Base-by-base conservation (phyloP, 176 grass and related monocot genomes). In the Alloteropsis semialata region DNA sequence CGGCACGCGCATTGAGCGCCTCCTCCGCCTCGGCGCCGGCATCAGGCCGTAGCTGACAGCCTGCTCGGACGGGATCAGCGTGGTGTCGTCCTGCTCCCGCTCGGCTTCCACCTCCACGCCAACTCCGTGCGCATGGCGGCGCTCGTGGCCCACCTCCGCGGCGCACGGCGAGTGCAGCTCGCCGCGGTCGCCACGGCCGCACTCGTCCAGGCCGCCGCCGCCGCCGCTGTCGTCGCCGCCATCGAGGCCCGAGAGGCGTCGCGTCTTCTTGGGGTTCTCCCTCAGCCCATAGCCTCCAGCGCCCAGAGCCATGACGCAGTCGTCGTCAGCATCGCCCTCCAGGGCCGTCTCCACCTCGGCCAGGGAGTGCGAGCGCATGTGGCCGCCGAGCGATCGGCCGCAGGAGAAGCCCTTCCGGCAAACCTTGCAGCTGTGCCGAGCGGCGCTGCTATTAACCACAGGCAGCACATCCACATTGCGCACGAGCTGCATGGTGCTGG, bases 261-360 rank as follows among this genome's bases (percentile, higher is more conserved):
- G 89, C 30, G 92, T 94, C 92, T 91, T 94, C 89, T 91, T 94
- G 42, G 92, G 92, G 56, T 94, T 94, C 80, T 91, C 83, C 71
- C 86, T 84, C 37, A 94, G 76, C 8, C 79, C 88, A 29, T 94
- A 94, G 1, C 67, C 88, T 14, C 63, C 67, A 14, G 72, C 55
- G 30, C 66, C 68, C 1, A 39, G 17, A 27, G 72, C 72, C 18
- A 19, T 22, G 9, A 15, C 18, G 56, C 24, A 48, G 72, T 63
- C 42, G 9, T 19, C 68, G 8, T 32, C 56, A 6, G 5, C 49
- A 0, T 77, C 56, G 25, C 22, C 24, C 6, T 57, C 85, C 36
- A 42, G 54, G 10, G 51, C 86, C 57, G 46, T 54, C 28, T 63
- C 54, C 28, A 84, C 46, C 51, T 87, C 68, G 21, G 69, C 76